These are phyloP conservation scores for Scenedesmus sp. DNA, from an alignment of 163 green algal genomes.

Conservation along the genomic window DNA sequence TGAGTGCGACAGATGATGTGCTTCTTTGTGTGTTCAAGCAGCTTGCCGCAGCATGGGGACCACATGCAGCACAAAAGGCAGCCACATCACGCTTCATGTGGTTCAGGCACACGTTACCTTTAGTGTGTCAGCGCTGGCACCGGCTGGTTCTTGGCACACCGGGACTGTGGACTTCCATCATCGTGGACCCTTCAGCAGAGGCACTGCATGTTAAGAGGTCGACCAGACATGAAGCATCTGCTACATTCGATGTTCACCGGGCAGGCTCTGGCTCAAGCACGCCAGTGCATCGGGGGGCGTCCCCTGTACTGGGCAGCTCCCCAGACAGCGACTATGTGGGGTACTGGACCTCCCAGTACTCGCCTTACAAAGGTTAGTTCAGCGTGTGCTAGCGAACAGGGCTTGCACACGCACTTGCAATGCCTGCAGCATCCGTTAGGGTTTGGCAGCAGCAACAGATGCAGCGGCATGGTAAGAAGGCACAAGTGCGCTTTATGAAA, in stretches of 20 bases:
- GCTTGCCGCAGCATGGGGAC: constrained; percentile 1
- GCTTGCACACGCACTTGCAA: not conserved
- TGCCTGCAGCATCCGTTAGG: not conserved
- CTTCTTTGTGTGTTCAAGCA: constrained; percentile 23
- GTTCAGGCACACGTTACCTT: constrained; percentile 39
- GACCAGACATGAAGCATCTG: not conserved
- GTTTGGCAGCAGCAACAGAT: not conserved
- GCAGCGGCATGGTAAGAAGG: no score
- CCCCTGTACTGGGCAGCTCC: constrained; percentile 31
- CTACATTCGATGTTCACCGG: not conserved
- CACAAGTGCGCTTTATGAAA: no score
- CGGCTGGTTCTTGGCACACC: not conserved
- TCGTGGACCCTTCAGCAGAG: constrained; percentile 38
- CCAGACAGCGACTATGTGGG: constrained; percentile 42
- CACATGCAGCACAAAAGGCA: not conserved
- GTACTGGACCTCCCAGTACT: constrained; percentile 41
- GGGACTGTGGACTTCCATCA: not conserved
- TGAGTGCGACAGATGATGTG: constrained; percentile 46
- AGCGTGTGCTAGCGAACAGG: not conserved
- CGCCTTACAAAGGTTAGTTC: constrained; percentile 4
- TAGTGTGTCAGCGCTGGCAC: constrained; percentile 48
- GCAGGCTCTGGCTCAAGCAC: constrained; percentile 14
- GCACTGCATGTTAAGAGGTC: not conserved
- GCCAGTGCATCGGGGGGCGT: not conserved
- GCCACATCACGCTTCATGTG: constrained; percentile 35